Conservation (phyloP, 495 filamentous ascomycete genomes). For the Xylaria grammica region DNA sequence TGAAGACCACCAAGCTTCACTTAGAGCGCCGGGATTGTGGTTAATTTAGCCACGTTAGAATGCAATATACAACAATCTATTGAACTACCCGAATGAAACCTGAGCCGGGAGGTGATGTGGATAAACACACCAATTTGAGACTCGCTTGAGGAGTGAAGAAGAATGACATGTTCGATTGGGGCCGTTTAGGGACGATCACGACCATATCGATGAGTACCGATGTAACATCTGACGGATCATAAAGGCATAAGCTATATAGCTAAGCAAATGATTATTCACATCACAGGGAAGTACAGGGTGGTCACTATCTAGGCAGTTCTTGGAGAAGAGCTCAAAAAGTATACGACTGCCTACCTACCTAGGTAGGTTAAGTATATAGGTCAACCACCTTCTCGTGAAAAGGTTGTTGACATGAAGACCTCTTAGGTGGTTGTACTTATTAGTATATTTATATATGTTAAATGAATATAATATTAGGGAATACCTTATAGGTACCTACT, state of each 20-base stretch:
- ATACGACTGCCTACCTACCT: too few relatives aligned
- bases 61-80: slow-evolving; percentile 33
- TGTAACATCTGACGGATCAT: not conserved
- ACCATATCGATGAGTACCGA: not conserved
- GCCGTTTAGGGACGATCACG: not conserved
- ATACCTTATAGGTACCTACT: too few relatives aligned
- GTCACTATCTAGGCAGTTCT: too few relatives aligned
- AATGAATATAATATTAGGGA: too few relatives aligned
- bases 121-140: slow-evolving; percentile 16
- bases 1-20: slow-evolving; percentile 25
- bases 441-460: too few relatives aligned
- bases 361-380: too few relatives aligned
- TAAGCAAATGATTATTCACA: too few relatives aligned
- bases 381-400: too few relatives aligned
- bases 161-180: slow-evolving; percentile 6
- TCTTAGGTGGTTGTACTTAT: too few relatives aligned
- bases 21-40: slow-evolving; percentile 10
- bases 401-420: too few relatives aligned
- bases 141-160: not conserved
- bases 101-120: slow-evolving; percentile 24
- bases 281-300: too few relatives aligned
- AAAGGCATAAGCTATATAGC: too few relatives aligned
- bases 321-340: not conserved
- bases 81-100: slow-evolving; percentile 33
- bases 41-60: slow-evolving; percentile 35